These are phyloP conservation scores for Syzygium aromaticum DNA, from an alignment of 345 rosid species.

Conservation along the genomic window DNA sequence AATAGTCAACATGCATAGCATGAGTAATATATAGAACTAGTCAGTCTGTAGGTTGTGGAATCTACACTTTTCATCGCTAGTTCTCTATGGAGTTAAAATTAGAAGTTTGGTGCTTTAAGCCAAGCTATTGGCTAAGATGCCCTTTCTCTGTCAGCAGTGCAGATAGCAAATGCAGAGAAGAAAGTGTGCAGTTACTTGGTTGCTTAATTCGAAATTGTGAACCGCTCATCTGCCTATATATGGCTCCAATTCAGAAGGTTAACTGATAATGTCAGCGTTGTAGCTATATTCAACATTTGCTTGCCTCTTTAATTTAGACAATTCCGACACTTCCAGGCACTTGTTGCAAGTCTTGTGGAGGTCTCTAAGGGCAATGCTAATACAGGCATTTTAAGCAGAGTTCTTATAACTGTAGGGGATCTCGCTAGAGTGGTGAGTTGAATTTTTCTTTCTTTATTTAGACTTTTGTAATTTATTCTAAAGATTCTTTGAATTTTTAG, in stretches of 20 bases:
- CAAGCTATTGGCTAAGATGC: constrained; percentile 20
- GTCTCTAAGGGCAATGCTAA: constrained; percentile 81
- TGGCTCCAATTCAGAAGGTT: constrained; percentile 97
- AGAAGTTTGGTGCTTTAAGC: neutral
- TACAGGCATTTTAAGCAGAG: constrained; percentile 81
- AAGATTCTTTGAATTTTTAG: neutral
- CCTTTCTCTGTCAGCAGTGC: constrained; percentile 69
- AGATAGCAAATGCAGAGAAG: constrained; percentile 94
- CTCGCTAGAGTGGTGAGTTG: constrained; percentile 98
- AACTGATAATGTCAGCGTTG: neutral
- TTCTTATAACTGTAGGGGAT: constrained; percentile 95
- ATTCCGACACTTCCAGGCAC: constrained; percentile 56
- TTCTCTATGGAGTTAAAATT: neutral
- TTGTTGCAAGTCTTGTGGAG: constrained; percentile 81
- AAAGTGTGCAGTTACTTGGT: constrained; percentile 93
- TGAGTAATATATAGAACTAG: neutral
- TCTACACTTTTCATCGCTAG: neutral
- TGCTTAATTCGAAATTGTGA: constrained; percentile 96
- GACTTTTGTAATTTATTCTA: neutral
- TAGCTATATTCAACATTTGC: neutral
- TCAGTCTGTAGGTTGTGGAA: neutral
- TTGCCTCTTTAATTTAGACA: neutral
- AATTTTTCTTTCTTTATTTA: neutral
- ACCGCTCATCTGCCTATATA: constrained; percentile 74
- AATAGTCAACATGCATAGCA: neutral